Conservation (phyloP, 108 stramenopile species). For the Parmales sp. region DNA sequence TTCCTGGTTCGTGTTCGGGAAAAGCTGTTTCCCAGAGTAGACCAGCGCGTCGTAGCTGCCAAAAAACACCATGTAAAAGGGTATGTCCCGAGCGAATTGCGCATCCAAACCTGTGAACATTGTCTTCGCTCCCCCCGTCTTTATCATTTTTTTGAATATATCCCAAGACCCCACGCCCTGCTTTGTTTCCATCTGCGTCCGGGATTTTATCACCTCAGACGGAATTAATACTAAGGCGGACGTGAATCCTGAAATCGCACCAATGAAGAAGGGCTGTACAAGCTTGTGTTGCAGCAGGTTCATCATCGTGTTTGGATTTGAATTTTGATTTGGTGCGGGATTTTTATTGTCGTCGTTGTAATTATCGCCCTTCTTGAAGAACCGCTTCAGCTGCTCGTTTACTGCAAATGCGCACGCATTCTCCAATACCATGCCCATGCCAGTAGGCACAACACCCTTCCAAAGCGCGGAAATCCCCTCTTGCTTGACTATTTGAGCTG, state of each 20-base stretch:
- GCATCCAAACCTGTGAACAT: constrained; percentile 48
- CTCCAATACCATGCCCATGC: constrained; percentile 71
- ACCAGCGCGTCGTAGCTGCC: constrained; percentile 59
- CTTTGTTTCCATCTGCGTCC: neutral
- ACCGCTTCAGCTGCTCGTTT: constrained; percentile 73
- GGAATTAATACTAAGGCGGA: neutral
- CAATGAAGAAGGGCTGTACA: neutral
- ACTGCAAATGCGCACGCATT: constrained; percentile 75
- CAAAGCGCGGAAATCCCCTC: constrained; percentile 44
- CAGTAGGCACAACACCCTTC: constrained; percentile 79
- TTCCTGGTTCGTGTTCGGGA: neutral
- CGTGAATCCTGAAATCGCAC: neutral
- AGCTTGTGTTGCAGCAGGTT: too few relatives aligned
- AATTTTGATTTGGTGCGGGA: neutral
- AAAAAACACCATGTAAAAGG: constrained; percentile 73
- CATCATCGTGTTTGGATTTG: too few relatives aligned
- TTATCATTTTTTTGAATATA: neutral
- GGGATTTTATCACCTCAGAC: neutral
- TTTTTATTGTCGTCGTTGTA: too few relatives aligned
- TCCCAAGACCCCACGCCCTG: neutral
- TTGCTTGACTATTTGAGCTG: neutral
- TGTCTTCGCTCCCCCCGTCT: neutral
- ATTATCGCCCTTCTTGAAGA: too few relatives aligned
- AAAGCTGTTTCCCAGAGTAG: neutral
- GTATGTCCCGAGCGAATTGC: constrained; percentile 66